Evolutionary conservation across 2,329 filamentous ascomycete species (phyloP), one percentile per base, ranked within the genome.

Genomic region (Diaporthe citrichinensis): DNA sequence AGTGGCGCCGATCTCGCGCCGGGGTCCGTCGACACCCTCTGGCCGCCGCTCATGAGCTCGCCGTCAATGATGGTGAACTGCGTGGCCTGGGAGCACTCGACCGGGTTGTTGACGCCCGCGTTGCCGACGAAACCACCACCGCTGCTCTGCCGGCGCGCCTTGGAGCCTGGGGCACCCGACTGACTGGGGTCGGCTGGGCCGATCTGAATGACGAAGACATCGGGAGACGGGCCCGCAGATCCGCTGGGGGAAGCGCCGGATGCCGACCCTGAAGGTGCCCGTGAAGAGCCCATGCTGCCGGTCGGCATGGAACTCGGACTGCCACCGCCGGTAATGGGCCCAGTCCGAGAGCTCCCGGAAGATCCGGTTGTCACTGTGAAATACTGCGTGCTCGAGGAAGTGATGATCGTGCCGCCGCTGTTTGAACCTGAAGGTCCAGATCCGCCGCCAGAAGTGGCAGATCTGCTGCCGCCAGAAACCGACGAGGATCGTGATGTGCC

Each of bases 41-140:
- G 34, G 23, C 77, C 78, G 55, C 77, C 75, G 67, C 68, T 74
- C 17, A 55, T 14, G 8, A 82, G 78, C 44, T 58, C 28, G 15
- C 81, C 81, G 67, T 74, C 20, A 0, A 53, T 49, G n/a, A 83
- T 62, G 28, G 62, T 62, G 77, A 82, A 83, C 34, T 73, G 41
- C 0, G 78, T 78, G 0, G 81, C 81, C 44, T 76, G 39, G 44
- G 61, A 59, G 76, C 82, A 83, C 49, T 76, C 74, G 9, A 23
- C 28, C 2, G 79, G 77, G 75, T 79, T 79, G 71, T 55, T 55
- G 25, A 77, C 75, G 8, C 77, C 76, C n/a, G 78, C 78, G 55
- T 72, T 77, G 55, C 78, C 80, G 53, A 82, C 46, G 75, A 81
- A 82, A 49, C 78, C 72, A 6, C 72, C 36, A 1, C 1, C 53